A percentile compares a stretch with the other conserved stretches of the same genome.
Conservation (phyloP, 345 rosid species). For the Hibiscus tridactylites region DNA sequence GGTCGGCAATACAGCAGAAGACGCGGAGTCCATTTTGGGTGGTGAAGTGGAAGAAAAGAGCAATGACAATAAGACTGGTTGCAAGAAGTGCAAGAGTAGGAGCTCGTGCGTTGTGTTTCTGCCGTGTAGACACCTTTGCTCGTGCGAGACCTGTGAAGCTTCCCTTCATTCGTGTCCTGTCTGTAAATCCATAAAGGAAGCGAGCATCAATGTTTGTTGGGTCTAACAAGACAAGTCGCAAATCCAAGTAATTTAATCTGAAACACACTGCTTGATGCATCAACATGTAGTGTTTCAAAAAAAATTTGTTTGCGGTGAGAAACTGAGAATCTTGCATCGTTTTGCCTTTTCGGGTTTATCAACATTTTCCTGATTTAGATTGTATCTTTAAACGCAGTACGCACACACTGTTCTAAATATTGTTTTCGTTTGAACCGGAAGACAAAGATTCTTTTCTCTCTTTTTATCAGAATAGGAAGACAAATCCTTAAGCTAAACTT, state of each 20-base stretch:
- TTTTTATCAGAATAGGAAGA: not conserved
- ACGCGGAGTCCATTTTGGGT: constrained; percentile 18
- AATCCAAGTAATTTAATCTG: not conserved
- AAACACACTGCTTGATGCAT: not conserved
- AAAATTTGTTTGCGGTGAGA: not conserved
- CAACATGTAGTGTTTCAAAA: not conserved
- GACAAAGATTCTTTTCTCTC: not conserved
- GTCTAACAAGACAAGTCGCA: constrained; percentile 4
- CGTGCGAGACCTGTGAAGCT: constrained; percentile 46
- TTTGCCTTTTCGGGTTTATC: not conserved
- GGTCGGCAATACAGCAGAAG: constrained; percentile 16
- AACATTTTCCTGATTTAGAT: not conserved
- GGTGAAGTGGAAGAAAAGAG: constrained; percentile 1
- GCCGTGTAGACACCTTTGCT: constrained; percentile 60
- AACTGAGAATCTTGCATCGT: not conserved
- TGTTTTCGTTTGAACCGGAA: not conserved
- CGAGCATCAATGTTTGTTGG: constrained; percentile 43
- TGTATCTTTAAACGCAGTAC: not conserved
- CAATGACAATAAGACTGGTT: constrained; percentile 8
- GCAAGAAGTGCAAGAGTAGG: constrained; percentile 22
- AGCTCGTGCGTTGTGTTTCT: constrained; percentile 39
- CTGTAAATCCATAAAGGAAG: constrained; percentile 42
- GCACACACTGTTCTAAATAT: not conserved
- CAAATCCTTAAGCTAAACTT: not conserved
- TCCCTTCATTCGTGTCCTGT: constrained; percentile 43